These are phyloP conservation scores for Botrytis pseudocinerea DNA, from an alignment of 2,329 filamentous ascomycete genomes.

Conservation along the genomic window DNA sequence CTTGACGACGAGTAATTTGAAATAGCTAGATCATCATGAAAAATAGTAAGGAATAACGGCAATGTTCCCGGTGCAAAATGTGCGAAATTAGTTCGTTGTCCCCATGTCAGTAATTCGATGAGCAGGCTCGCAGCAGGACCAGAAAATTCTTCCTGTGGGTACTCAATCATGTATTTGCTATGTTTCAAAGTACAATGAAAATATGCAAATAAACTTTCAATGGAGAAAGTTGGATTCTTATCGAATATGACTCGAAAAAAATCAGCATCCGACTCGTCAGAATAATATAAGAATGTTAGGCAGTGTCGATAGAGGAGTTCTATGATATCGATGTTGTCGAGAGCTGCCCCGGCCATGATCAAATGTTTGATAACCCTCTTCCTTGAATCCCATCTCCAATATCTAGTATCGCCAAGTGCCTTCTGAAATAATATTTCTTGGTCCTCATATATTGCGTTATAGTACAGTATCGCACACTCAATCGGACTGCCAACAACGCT, in stretches of 20 bases:
- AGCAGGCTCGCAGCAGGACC: rapidly evolving
- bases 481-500: background rate
- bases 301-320: background rate
- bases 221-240: background rate
- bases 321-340: background rate
- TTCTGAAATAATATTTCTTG: rapidly evolving
- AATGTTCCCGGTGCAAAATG: background rate
- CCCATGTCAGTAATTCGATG: background rate
- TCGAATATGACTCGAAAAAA: background rate
- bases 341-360: background rate
- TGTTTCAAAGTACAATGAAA: no score
- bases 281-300: rapidly evolving
- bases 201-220: background rate
- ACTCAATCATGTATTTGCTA: no score
- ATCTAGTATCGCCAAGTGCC: rapidly evolving
- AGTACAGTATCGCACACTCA: background rate
- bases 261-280: background rate
- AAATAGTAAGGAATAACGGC: background rate
- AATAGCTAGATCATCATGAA: background rate
- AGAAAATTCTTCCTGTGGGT: no score
- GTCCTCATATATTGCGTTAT: background rate
- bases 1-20: rapidly evolving
- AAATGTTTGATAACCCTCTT: background rate
- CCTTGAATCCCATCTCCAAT: background rate
- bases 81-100: background rate